phyloP scores from a whole-genome alignment of 345 rosid genomes.

The Euphorbia lathyris region DNA sequence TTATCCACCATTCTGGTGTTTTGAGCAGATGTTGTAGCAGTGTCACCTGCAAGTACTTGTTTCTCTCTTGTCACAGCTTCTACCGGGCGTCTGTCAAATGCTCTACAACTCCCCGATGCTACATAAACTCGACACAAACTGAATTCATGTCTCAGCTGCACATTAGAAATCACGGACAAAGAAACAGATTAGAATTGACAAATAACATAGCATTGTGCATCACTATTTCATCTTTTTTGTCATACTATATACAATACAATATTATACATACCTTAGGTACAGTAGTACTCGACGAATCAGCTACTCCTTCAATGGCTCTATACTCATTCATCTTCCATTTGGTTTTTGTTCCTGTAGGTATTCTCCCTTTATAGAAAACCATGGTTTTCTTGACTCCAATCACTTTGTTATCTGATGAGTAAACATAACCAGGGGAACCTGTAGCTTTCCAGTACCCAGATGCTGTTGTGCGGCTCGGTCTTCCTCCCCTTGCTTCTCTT shows the following conservation, averaged over 20 bases:
- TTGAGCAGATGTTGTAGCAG: slow-evolving; percentile 33
- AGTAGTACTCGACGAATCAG: slow-evolving; percentile 23
- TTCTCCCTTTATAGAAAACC: slow-evolving; percentile 91
- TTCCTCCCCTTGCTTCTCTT: slow-evolving; percentile 82
- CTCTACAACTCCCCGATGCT: slow-evolving; percentile 64
- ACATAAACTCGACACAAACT: slow-evolving; percentile 83
- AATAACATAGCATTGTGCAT: not conserved
- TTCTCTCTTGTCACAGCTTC: slow-evolving; percentile 32
- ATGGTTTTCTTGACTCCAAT: slow-evolving; percentile 86
- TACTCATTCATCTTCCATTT: slow-evolving; percentile 98
- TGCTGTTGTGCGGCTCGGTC: slow-evolving; percentile 69
- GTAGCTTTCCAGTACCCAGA: slow-evolving; percentile 98
- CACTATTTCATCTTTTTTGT: not conserved
- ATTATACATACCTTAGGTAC: slow-evolving; percentile 41
- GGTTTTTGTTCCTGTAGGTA: slow-evolving; percentile 77
- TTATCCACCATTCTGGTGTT: slow-evolving; percentile 20
- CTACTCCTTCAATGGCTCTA: slow-evolving; percentile 56
- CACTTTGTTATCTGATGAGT: slow-evolving; percentile 58
- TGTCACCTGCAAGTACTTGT: slow-evolving; percentile 23
- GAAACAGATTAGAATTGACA: slow-evolving; percentile 16
- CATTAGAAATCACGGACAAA: slow-evolving; percentile 18
- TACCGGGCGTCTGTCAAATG: slow-evolving; percentile 89
- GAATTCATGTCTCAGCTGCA: slow-evolving; percentile 75
- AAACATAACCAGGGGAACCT: slow-evolving; percentile 82
- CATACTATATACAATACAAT: not conserved